These are phyloP conservation scores for Penicillium polonicum DNA, from an alignment of 2,329 filamentous ascomycete genomes.

Conservation along the genomic window DNA sequence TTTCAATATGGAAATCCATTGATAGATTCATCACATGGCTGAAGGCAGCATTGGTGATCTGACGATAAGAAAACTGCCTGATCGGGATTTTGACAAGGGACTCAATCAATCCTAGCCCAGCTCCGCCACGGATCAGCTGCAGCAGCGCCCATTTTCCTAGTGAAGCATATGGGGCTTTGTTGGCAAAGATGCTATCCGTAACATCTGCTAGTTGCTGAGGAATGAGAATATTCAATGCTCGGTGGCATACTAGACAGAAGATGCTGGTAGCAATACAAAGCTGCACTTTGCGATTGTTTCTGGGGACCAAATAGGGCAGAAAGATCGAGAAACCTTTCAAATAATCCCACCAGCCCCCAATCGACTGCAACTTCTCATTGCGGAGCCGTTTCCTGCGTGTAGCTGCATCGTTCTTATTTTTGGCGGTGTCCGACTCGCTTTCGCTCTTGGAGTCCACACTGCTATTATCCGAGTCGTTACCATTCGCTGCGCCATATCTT, in stretches of 20 bases:
- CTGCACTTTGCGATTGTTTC: slow-evolving; percentile 5
- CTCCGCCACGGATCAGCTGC: slow-evolving; percentile 4
- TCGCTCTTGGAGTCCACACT: slow-evolving; percentile 4
- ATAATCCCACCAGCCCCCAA: slow-evolving; percentile 9
- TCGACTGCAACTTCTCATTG: slow-evolving; percentile 3
- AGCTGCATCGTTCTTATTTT: slow-evolving; percentile 1
- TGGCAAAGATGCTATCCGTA: slow-evolving; percentile 9
- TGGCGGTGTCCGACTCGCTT: slow-evolving; percentile 3
- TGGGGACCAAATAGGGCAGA: slow-evolving; percentile 9
- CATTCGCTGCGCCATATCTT: slow-evolving; percentile 3
- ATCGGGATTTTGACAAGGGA: slow-evolving; percentile 43
- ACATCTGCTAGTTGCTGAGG: slow-evolving; percentile 10
- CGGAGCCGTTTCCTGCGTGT: slow-evolving; percentile 4
- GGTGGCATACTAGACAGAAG: slow-evolving; percentile 2
- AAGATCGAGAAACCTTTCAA: slow-evolving; percentile 7
- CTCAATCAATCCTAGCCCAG: slow-evolving; percentile 2
- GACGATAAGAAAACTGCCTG: slow-evolving; percentile 56
- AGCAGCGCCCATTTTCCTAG: slow-evolving; percentile 9
- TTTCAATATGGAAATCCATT: slow-evolving; percentile 66
- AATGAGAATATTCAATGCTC: slow-evolving; percentile 8
- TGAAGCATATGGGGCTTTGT: slow-evolving; percentile 5
- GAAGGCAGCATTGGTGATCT: slow-evolving; percentile 61
- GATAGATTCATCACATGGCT: slow-evolving; percentile 65
- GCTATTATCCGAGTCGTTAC: slow-evolving; percentile 2
- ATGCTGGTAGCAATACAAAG: slow-evolving; percentile 3